Base-by-base conservation (phyloP, 1,139 yeast genomes). In the Scheffersomyces quercinus region DNA sequence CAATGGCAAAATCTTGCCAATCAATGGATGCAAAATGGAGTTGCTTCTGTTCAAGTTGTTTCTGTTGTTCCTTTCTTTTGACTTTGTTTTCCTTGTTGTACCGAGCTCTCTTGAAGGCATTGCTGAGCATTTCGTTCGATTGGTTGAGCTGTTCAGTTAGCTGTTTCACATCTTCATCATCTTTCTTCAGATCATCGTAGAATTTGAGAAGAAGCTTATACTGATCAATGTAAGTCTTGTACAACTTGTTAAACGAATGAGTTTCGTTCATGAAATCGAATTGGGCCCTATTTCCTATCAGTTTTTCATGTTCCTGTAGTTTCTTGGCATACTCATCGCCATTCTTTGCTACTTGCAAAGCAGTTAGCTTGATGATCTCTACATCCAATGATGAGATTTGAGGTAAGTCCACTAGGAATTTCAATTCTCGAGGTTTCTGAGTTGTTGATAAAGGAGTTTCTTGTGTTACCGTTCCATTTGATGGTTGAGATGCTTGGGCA, bases 1-100 rank as follows among this genome's bases (percentile, higher is more conserved):
- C 86, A 13, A 89, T 70, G 2, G 75, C 70, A 58, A 90, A 90
- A 49, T 87, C 88, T 48, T 84, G 84, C 99, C 99, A 93, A 62
- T 91, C 91, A 24, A 89, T 84, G 28, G 85, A 79, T 0, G 95
- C 91, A 64, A 76, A 88, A 38, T 79, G 82, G 26, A 81, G 46
- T 50, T 67, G 67, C 36, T 70, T 64, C 31, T 58, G 55, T 12
- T 53, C 47, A 16, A 56, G 52, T 41, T 76, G 75, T 41, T 65
- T 67, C 67, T 42, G 64, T 53, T 44, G 62, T 53, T 57, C 69
- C 59, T 45, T 63, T 44, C 44, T 46, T 35, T 61, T 49, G 47
- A 63, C 50, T 36, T 64, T 63, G 43, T 65, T 56, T 37, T 67
- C 62, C 43, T 73, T 71, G 11, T 76, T 68, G 57, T 73, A 79